Evolutionary conservation across 441 rosid species (phyloP).

Genomic region (Eruca vesicaria): DNA sequence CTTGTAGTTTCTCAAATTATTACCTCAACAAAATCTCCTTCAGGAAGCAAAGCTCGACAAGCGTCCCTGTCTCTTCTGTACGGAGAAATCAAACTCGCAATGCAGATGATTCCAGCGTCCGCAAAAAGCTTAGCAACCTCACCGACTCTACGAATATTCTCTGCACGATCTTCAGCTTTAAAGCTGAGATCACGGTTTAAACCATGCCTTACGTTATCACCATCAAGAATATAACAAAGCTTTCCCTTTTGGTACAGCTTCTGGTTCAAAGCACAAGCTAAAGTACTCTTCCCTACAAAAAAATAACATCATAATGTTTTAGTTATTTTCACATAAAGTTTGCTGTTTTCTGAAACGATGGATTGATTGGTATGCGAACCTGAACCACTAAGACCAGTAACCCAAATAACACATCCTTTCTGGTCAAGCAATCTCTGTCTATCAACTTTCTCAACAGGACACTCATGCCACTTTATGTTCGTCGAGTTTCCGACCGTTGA

Average conservation of each 20-base stretch:
- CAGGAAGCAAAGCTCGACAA: constrained; percentile 56
- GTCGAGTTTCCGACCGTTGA: constrained; percentile 57
- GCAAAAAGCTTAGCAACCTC: constrained; percentile 75
- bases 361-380: constrained; percentile 38
- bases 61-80: constrained; percentile 58
- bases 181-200: constrained; percentile 66
- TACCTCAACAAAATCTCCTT: constrained; percentile 72
- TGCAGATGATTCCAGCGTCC: constrained; percentile 71
- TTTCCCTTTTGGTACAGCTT: constrained; percentile 56
- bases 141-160: constrained; percentile 48
- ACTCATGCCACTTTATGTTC: constrained; percentile 67
- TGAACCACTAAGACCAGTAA: constrained; percentile 83
- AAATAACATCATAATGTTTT: not conserved
- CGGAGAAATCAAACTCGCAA: constrained; percentile 69
- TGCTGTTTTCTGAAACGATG: not conserved
- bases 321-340: not conserved
- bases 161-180: constrained; percentile 62
- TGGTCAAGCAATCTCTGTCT: constrained; percentile 61
- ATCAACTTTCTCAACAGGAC: constrained; percentile 56
- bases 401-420: constrained; percentile 80
- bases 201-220: constrained; percentile 78
- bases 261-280: constrained; percentile 65
- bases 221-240: constrained; percentile 67
- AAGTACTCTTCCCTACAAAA: constrained; percentile 67
- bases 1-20: not conserved